Evolutionary conservation across 495 filamentous ascomycete species (phyloP).

Genomic region (Tuber melanosporum): DNA sequence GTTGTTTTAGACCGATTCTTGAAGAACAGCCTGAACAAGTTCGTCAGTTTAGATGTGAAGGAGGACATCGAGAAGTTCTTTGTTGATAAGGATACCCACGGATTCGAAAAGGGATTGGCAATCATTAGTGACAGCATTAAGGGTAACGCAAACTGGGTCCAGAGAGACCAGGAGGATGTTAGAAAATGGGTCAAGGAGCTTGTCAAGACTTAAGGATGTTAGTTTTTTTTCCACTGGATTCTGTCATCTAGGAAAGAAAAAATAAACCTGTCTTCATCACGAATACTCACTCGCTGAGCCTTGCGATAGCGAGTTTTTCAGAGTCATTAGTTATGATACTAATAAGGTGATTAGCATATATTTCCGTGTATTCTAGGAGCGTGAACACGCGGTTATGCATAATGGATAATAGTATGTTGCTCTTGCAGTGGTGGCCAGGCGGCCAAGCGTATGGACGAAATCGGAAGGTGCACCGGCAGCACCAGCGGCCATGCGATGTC

Average conservation of each 20-base stretch:
- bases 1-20: constrained; percentile 84
- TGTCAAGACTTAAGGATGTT: constrained; percentile 25
- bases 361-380: not conserved
- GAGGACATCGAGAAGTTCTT: constrained; percentile 81
- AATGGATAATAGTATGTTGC: not conserved
- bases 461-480: not conserved
- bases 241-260: not conserved
- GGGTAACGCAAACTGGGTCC: constrained; percentile 68
- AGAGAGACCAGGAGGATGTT: constrained; percentile 61
- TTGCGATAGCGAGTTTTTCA: not conserved
- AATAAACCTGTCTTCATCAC: not conserved
- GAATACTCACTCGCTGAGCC: not conserved
- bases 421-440: not conserved
- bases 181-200: constrained; percentile 65
- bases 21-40: constrained; percentile 66
- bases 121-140: constrained; percentile 74
- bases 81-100: constrained; percentile 67
- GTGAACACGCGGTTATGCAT: not conserved
- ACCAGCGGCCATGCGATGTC: not conserved
- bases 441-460: not conserved
- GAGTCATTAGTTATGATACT: not conserved
- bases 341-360: not conserved
- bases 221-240: not conserved
- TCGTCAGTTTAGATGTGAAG: constrained; percentile 60
- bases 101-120: constrained; percentile 69